A percentile compares a stretch with the other conserved stretches of the same genome.
These are phyloP conservation scores for Rutstroemia sydowiana DNA, from an alignment of 2,329 filamentous ascomycete genomes.

Conservation along the genomic window DNA sequence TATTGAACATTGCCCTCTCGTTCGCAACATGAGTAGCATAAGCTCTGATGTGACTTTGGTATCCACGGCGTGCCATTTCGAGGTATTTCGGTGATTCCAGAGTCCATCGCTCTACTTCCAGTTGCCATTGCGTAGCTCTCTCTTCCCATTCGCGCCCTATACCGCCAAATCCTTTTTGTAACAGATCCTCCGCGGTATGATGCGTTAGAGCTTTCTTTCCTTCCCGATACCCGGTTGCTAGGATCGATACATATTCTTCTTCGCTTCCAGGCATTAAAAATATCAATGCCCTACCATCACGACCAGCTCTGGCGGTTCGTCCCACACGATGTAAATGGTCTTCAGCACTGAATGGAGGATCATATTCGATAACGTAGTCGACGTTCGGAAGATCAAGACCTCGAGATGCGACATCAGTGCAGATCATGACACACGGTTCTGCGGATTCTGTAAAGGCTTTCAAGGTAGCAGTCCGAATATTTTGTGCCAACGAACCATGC, in stretches of 20 bases:
- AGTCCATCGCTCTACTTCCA: constrained; percentile 59
- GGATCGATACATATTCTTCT: constrained; percentile 71
- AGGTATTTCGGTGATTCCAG: constrained; percentile 59
- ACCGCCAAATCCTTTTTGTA: constrained; percentile 56
- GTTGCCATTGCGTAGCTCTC: constrained; percentile 59
- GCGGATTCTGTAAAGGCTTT: constrained; percentile 67
- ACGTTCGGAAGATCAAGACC: constrained; percentile 93
- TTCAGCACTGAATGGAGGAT: constrained; percentile 85
- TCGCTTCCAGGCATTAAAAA: constrained; percentile 89
- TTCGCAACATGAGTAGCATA: constrained; percentile 89
- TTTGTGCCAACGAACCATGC: constrained; percentile 85
- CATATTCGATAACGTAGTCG: constrained; percentile 91
- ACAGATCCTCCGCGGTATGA: constrained; percentile 56
- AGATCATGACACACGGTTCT: constrained; percentile 75
- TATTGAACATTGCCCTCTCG: constrained; percentile 83
- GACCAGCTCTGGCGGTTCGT: constrained; percentile 86
- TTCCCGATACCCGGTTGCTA: constrained; percentile 34
- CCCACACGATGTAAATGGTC: constrained; percentile 94
- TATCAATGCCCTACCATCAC: constrained; percentile 76
- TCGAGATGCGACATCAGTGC: constrained; percentile 91
- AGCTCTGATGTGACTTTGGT: constrained; percentile 85
- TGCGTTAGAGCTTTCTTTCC: constrained; percentile 60
- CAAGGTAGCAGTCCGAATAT: constrained; percentile 79
- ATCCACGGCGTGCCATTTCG: constrained; percentile 76
- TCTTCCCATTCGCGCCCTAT: constrained; percentile 52